Evolutionary conservation across 2,329 filamentous ascomycete genomes (phyloP).

Genomic region (Fusarium pseudonygamai): DNA sequence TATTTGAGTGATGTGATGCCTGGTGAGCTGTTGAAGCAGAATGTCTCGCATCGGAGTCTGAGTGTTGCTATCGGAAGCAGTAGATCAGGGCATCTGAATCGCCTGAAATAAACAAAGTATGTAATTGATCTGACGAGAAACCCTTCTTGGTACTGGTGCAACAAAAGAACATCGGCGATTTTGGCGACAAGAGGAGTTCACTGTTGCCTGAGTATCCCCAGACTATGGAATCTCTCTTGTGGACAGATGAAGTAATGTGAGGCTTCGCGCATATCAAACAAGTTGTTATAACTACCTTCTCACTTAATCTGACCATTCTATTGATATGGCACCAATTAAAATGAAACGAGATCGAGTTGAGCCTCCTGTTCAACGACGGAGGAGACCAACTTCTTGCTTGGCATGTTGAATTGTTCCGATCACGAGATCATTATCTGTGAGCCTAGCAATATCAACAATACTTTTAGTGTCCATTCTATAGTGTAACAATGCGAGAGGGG

Average conservation of each 20-base stretch:
- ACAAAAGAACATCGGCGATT: no score
- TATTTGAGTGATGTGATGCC: background rate
- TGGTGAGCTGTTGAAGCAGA: background rate
- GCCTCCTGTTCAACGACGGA: background rate
- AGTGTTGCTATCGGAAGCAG: background rate
- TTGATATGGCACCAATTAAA: background rate
- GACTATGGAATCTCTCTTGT: no score
- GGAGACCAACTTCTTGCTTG: no score
- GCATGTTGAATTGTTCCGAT: no score
- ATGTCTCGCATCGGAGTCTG: background rate
- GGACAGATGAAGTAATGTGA: background rate
- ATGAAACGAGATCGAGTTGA: fast-evolving
- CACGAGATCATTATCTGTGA: fast-evolving
- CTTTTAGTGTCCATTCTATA: fast-evolving
- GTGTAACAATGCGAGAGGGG: fast-evolving
- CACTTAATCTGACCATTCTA: background rate
- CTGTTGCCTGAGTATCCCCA: no score
- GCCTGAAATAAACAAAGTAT: no score
- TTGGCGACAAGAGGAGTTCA: no score
- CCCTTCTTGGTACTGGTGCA: no score
- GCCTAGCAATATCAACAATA: fast-evolving
- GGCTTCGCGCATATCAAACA: background rate
- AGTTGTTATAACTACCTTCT: fast-evolving
- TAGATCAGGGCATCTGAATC: background rate
- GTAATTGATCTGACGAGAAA: no score